phyloP scores from a whole-genome alignment of 1,139 yeast species.

The Spencermartinsiella ligniputridi region DNA sequence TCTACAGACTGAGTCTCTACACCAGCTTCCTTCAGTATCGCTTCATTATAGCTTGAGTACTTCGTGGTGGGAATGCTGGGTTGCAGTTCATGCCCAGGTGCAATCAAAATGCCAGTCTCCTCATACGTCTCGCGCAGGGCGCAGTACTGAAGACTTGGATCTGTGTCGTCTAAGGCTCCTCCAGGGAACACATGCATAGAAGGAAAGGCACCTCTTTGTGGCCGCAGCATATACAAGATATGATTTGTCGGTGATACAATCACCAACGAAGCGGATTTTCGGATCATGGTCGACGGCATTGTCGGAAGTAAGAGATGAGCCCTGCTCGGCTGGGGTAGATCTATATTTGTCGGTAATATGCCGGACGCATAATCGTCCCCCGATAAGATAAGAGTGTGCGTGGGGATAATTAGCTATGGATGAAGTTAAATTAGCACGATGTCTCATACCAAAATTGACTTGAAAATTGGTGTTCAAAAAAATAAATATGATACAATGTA shows the following conservation, averaged over 20 bases:
- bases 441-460: no score
- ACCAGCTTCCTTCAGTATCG: slow-evolving; percentile 1
- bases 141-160: slow-evolving; percentile 27
- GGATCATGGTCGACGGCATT: neutral
- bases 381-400: no score
- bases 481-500: neutral
- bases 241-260: slow-evolving; percentile 27
- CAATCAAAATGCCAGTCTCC: slow-evolving; percentile 32
- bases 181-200: slow-evolving; percentile 34
- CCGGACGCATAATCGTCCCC: no score
- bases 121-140: slow-evolving; percentile 34
- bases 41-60: neutral
- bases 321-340: neutral
- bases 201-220: slow-evolving; percentile 29
- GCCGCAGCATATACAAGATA: slow-evolving; percentile 30
- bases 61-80: slow-evolving; percentile 7
- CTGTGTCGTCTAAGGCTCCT: slow-evolving; percentile 29
- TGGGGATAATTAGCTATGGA: no score
- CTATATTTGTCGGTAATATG: no score
- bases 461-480: no score
- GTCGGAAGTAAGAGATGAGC: neutral
- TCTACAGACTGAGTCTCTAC: slow-evolving; percentile 1
- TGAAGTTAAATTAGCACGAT: no score
- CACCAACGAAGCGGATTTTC: slow-evolving; percentile 29
- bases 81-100: slow-evolving; percentile 14